A percentile compares a stretch with the other conserved stretches of the same genome.
Conservation (phyloP, 2,329 filamentous ascomycete genomes). For the Aspergillus sp. region DNA sequence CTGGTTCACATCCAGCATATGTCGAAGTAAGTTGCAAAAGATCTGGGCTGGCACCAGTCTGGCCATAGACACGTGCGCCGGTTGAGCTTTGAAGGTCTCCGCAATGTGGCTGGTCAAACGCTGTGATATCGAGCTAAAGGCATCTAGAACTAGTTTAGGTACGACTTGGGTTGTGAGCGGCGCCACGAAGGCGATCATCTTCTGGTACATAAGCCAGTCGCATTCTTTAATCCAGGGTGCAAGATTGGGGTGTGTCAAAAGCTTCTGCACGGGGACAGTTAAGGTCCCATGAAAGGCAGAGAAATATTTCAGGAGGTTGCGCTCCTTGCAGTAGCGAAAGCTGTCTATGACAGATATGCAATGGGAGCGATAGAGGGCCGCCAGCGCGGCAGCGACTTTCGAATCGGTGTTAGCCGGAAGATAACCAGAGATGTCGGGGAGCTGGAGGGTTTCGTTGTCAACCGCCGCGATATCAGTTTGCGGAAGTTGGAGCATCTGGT, state of each 20-base stretch:
- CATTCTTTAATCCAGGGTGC: slow-evolving; percentile 94
- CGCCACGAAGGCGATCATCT: slow-evolving; percentile 90
- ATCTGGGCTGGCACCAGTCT: slow-evolving; percentile 86
- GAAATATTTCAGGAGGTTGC: slow-evolving; percentile 93
- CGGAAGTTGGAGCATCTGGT: slow-evolving; percentile 41
- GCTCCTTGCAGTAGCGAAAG: slow-evolving; percentile 93
- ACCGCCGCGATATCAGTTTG: slow-evolving; percentile 35
- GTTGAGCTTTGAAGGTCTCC: slow-evolving; percentile 81
- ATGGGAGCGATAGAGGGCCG: slow-evolving; percentile 87
- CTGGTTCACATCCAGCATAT: slow-evolving; percentile 86
- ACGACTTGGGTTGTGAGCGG: slow-evolving; percentile 89
- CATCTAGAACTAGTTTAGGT: slow-evolving; percentile 81
- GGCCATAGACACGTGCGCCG: slow-evolving; percentile 78
- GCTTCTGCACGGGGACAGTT: slow-evolving; percentile 92
- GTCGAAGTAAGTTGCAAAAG: slow-evolving; percentile 82
- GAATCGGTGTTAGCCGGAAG: slow-evolving; percentile 78
- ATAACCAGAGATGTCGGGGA: slow-evolving; percentile 85
- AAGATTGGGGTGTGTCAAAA: slow-evolving; percentile 77
- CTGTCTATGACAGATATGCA: slow-evolving; percentile 94
- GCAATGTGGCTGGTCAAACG: slow-evolving; percentile 77
- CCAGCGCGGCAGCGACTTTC: slow-evolving; percentile 81
- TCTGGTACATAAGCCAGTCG: slow-evolving; percentile 93
- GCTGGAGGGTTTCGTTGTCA: slow-evolving; percentile 69
- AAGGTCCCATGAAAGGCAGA: slow-evolving; percentile 94
- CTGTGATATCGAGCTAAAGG: slow-evolving; percentile 82